Conservation (phyloP, 768 basidiomycete species). For the Tulasnella sp. region DNA sequence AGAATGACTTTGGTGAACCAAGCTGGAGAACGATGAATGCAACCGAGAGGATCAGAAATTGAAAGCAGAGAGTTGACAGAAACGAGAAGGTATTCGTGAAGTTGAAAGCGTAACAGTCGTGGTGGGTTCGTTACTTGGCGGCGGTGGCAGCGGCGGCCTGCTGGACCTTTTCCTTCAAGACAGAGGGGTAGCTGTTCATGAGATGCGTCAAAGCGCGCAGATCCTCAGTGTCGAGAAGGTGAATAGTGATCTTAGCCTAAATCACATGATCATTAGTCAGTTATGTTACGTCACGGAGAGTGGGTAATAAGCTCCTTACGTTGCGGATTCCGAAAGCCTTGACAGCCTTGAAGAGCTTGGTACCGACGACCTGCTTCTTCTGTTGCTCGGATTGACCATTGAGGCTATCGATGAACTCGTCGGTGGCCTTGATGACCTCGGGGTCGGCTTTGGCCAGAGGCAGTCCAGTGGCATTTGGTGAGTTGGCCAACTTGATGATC, state of each 20-base stretch:
- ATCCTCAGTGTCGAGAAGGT: slow-evolving; percentile 79
- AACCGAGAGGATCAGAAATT: neutral
- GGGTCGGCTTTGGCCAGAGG: slow-evolving; percentile 69
- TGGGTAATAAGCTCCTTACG: neutral
- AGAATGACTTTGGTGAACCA: slow-evolving; percentile 12
- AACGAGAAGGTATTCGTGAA: neutral
- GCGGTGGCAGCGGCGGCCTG: slow-evolving; percentile 24
- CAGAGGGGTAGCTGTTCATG: slow-evolving; percentile 78
- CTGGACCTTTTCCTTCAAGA: slow-evolving; percentile 69
- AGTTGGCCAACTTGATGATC: slow-evolving; percentile 62
- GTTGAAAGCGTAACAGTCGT: neutral
- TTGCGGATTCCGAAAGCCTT: slow-evolving; percentile 67
- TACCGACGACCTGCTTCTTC: slow-evolving; percentile 78
- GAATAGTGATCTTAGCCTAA: slow-evolving; percentile 80
- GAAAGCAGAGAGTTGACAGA: neutral
- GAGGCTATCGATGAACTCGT: slow-evolving; percentile 66
- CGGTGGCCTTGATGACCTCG: slow-evolving; percentile 61
- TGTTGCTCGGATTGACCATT: slow-evolving; percentile 51
- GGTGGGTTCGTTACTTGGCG: slow-evolving; percentile 14
- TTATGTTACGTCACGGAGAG: neutral
- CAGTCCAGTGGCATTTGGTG: slow-evolving; percentile 44
- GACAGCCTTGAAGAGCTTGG: slow-evolving; percentile 65
- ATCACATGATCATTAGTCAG: slow-evolving; percentile 15
- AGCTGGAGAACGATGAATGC: slow-evolving; percentile 10
- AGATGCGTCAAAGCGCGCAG: slow-evolving; percentile 77